Evolutionary conservation across 1,284 basidiomycete species (phyloP), one percentile per base, ranked within the genome.

Genomic region (Malassezia globosa): DNA sequence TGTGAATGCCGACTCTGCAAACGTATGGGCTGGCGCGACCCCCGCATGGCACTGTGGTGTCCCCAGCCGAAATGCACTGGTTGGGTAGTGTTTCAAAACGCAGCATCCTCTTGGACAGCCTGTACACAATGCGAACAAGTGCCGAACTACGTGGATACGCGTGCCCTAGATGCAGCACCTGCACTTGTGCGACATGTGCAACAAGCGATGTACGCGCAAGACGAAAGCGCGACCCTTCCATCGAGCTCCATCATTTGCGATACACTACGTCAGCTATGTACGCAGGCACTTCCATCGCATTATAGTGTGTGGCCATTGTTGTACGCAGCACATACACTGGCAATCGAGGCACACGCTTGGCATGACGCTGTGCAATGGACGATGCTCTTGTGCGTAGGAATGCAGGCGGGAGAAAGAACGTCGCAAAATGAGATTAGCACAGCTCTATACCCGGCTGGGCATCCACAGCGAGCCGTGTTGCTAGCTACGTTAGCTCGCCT

Each of bases 401-500:
- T 82, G 14, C 60, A 65, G 35, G 55, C 63, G 2, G 55, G 48
- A 34, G 55, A 50, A 14, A 18, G 26, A 10, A 31, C 37, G 8
- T 24, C 26, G 29, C 14, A 23, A 10, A 72, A 72, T 13, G n/a
- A n/a, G n/a, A n/a, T n/a, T n/a, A n/a, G n/a, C n/a, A n/a, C n/a
- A n/a, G 68, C 66, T 2, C 66, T 85, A 4, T 78, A 86, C 21
- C 69, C 76, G 0, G 69, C 75, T 13, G 84, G 84, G 3, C 88
- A 94, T 69, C 88, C 89, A 0, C 78, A 83, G 0, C 77, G 84
- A 4, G 86, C 79, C 0, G 73, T 94, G 29, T 80, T 83, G 4
- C 74, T 84, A 5, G 81, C 83, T 1, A 86, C 89, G 64, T 75
- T 87, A 14, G 87, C 84, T 0, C 88, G 87, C 69, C 73, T 89